Conservation (phyloP, 2,329 filamentous ascomycete species). For the Diaporthe ilicicola region DNA sequence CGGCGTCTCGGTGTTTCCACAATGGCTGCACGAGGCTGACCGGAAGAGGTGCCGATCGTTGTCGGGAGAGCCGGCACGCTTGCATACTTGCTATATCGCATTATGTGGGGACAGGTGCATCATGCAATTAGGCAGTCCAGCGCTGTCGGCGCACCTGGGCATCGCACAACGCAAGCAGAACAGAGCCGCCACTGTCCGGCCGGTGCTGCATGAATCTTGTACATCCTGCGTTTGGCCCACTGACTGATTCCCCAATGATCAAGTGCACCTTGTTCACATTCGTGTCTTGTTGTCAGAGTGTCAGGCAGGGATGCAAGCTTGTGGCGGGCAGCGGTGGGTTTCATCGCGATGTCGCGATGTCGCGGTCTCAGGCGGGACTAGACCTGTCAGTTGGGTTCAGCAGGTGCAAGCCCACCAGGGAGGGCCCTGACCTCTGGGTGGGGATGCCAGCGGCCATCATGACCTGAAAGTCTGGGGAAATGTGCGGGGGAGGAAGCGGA, state of each 20-base stretch:
- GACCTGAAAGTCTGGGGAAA: conserved; percentile 6
- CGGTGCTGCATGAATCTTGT: not conserved
- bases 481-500: conserved; percentile 8
- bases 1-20: too few species aligned
- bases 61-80: not conserved
- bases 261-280: too few species aligned
- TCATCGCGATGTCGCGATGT: not conserved
- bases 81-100: not conserved
- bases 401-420: not conserved
- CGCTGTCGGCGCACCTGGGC: not conserved
- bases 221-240: too few species aligned
- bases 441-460: not conserved
- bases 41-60: conserved; percentile 1
- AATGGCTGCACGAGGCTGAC: not conserved
- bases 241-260: too few species aligned
- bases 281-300: too few species aligned
- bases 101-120: not conserved
- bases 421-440: not conserved
- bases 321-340: too few species aligned
- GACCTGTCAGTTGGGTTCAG: too few species aligned
- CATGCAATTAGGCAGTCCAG: not conserved
- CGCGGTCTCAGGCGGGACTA: not conserved
- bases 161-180: not conserved
- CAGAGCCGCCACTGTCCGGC: not conserved
- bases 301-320: too few species aligned